These are phyloP conservation scores for Cordyceps cateniannulata DNA, from an alignment of 2,329 filamentous ascomycete genomes.

Conservation along the genomic window DNA sequence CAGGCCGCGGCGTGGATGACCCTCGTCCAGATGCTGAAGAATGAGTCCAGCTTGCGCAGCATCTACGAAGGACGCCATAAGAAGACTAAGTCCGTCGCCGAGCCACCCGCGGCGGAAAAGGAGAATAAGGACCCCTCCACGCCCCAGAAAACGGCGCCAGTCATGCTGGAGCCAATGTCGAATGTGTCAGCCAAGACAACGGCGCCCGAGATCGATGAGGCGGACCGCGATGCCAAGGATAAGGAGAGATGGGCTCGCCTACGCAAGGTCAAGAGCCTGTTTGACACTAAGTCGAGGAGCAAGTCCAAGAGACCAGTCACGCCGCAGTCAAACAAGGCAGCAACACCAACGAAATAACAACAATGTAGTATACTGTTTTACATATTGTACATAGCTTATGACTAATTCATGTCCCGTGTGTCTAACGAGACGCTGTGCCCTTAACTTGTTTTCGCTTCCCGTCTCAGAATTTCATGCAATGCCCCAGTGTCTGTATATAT, in stretches of 20 bases:
- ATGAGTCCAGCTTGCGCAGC: constrained; percentile 48
- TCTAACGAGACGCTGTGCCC: neutral
- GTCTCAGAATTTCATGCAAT: too few species aligned
- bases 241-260: constrained; percentile 69
- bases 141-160: constrained; percentile 8
- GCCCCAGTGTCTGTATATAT: too few species aligned
- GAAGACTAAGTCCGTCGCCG: constrained; percentile 16
- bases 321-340: constrained; percentile 1
- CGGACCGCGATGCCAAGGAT: constrained; percentile 50
- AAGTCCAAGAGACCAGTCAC: constrained; percentile 41
- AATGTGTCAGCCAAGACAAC: neutral
- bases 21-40: constrained; percentile 48
- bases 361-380: neutral
- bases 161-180: neutral
- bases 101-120: constrained; percentile 13
- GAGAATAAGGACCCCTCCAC: constrained; percentile 19
- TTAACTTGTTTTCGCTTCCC: neutral
- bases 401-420: neutral
- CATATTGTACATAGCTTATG: constrained; percentile 13
- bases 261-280: constrained; percentile 63
- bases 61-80: constrained; percentile 26
- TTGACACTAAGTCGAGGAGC: constrained; percentile 57
- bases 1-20: constrained; percentile 49
- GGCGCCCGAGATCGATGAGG: constrained; percentile 32
- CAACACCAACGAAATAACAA: constrained; percentile 4